These are phyloP conservation scores for Paraconiothyrium sp. DNA, from an alignment of 2,329 filamentous ascomycete genomes.

Conservation along the genomic window DNA sequence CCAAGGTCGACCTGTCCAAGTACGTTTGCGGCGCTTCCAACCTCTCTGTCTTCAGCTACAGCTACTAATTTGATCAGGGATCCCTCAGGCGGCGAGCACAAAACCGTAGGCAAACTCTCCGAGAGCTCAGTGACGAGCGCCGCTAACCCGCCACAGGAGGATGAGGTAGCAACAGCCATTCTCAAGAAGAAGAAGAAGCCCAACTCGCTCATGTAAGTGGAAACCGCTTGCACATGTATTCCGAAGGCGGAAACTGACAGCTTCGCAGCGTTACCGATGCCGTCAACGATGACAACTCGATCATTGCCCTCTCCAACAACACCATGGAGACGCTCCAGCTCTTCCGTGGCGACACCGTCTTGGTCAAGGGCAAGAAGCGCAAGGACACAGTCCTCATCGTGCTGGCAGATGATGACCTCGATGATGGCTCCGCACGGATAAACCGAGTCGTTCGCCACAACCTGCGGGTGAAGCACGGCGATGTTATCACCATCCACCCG, in stretches of 20 bases:
- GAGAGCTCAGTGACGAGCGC: slow-evolving; percentile 22
- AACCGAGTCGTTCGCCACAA: slow-evolving; percentile 99
- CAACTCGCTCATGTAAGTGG: slow-evolving; percentile 91
- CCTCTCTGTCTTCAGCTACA: slow-evolving; percentile 23
- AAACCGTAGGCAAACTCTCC: slow-evolving; percentile 67
- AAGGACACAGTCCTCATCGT: slow-evolving; percentile 99
- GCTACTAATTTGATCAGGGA: slow-evolving; percentile 71
- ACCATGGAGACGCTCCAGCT: slow-evolving; percentile 99
- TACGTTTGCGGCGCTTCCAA: slow-evolving; percentile 35
- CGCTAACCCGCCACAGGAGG: slow-evolving; percentile 67
- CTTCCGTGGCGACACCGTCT: slow-evolving; percentile 97
- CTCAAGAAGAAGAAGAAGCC: slow-evolving; percentile 99
- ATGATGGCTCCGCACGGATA: slow-evolving; percentile 96
- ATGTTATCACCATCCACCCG: slow-evolving; percentile 95
- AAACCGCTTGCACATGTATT: background rate
- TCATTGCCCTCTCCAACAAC: slow-evolving; percentile 97
- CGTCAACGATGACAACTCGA: slow-evolving; percentile 99
- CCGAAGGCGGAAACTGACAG: slow-evolving; percentile 40
- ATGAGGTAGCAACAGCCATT: slow-evolving; percentile 94
- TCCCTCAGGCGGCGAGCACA: slow-evolving; percentile 86
- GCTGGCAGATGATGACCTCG: slow-evolving; percentile 94
- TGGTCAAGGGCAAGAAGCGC: slow-evolving; percentile 99
- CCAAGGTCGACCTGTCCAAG: slow-evolving; percentile 60
- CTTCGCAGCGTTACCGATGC: slow-evolving; percentile 88
- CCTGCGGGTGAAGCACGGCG: slow-evolving; percentile 96